Evolutionary conservation across 139 green algal species (phyloP), one percentile per base, ranked within the genome.

Genomic region (Penium margaritaceum): DNA sequence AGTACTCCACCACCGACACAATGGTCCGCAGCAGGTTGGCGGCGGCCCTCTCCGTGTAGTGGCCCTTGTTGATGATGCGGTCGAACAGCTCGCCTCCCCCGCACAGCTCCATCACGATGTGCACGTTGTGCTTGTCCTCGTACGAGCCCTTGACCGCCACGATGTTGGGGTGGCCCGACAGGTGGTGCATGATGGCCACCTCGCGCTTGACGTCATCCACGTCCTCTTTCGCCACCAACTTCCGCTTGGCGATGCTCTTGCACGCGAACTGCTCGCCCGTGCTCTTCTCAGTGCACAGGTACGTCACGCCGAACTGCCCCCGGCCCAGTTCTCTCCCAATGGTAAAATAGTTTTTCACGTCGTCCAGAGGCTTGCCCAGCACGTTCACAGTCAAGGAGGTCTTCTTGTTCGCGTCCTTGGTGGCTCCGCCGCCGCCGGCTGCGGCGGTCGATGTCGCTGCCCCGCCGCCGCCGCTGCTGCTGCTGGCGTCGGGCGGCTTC

Each of bases 41-140:
- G 37, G 92, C 92, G 53, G 89, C 88, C 69, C 87, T 88, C 84
- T 98, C 93, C 53, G 70, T 88, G 76, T 94, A 96, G 66, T 95
- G 84, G 5, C 89, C 30, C 88, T 80, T 67, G 1, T 82, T 72
- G n/a, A 96, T 88, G 66, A 97, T 98, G 32, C 88, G 72, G 77
- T 98, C 94, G 83, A 98, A 98, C 17, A 98, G 88, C 85, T 98
- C 94, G 0, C 94, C 94, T 17, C 93, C 93, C 5, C 79, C 84
- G 81, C 90, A 95, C 9, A 98, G 74, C 80, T 96, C 90, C 90
- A 96, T 95, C 34, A 91, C 74, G 7, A 81, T 68, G n/a, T 81
- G 74, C 12, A 81, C 74, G 17, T 14, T 63, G 5, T 81, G 54
- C 39, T 62, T 60, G 53, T 81, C 74, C 63, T 81, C 74, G 32